Percentiles rank a stretch among this genome's conserved stretches.
Conservation (phyloP, 148 eudicot species). For the Polygonum maritimum region DNA sequence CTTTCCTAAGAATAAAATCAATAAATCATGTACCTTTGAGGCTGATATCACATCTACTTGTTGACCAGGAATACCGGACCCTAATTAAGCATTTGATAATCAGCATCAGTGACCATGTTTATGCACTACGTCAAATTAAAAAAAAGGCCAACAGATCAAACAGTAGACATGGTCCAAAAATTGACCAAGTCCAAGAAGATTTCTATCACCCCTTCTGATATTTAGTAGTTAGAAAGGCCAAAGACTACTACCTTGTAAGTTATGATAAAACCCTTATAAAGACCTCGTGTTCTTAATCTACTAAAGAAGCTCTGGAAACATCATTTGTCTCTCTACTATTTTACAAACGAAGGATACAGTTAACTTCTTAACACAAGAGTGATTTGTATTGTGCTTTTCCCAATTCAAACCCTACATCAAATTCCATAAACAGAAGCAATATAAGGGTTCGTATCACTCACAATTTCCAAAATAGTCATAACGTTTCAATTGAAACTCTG, state of each 20-base stretch:
- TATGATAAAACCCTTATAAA: too few species aligned
- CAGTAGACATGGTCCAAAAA: not conserved
- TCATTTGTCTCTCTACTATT: not conserved
- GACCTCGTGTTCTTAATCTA: not conserved
- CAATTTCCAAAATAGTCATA: conserved; percentile 80
- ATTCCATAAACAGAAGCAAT: not conserved
- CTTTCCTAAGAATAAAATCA: conserved; percentile 2
- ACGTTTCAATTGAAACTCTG: conserved; percentile 65
- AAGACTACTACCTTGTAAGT: not conserved
- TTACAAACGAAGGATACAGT: not conserved
- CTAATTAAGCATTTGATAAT: conserved; percentile 18
- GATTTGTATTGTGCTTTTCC: not conserved
- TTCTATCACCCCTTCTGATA: not conserved
- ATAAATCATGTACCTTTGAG: conserved; percentile 51
- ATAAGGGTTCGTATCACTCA: conserved; percentile 27
- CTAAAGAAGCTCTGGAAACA: conserved; percentile 20
- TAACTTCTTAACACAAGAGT: not conserved
- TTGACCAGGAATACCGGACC: conserved; percentile 40
- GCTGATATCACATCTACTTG: conserved; percentile 75
- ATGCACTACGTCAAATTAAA: not conserved
- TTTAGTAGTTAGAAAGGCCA: not conserved
- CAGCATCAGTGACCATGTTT: not conserved
- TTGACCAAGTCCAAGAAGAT: not conserved
- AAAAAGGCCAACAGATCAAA: not conserved
- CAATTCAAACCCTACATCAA: not conserved